These are phyloP conservation scores for Salix koriyanagi DNA, from an alignment of 345 rosid genomes.

Conservation along the genomic window DNA sequence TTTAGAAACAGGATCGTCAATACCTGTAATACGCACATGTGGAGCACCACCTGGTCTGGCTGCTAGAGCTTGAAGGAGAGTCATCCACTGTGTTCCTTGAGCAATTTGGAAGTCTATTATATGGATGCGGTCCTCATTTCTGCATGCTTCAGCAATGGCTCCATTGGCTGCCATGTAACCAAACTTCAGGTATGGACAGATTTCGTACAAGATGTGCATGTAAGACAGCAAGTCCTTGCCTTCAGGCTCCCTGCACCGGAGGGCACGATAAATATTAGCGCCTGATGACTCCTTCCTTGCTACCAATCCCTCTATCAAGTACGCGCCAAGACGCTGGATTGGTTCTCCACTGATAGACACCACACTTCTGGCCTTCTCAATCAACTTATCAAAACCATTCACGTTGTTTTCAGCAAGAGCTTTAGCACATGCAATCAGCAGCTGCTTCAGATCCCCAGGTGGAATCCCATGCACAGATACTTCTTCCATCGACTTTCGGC, in stretches of 20 bases:
- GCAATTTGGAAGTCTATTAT: constrained; percentile 65
- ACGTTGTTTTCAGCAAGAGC: constrained; percentile 43
- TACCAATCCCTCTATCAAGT: constrained; percentile 61
- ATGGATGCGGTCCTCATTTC: constrained; percentile 50
- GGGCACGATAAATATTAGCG: constrained; percentile 41
- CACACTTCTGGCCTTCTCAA: constrained; percentile 38
- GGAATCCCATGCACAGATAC: constrained; percentile 18
- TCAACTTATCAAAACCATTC: constrained; percentile 39
- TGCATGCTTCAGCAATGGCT: constrained; percentile 77
- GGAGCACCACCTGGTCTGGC: constrained; percentile 68
- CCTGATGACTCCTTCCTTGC: constrained; percentile 58
- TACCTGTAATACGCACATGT: constrained; percentile 62
- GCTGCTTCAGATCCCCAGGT: constrained; percentile 40
- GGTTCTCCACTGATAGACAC: constrained; percentile 57
- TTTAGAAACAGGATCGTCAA: constrained; percentile 50
- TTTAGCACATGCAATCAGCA: constrained; percentile 59
- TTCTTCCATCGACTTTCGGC: constrained; percentile 25
- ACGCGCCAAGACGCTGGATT: constrained; percentile 67
- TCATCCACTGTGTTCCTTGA: constrained; percentile 69
- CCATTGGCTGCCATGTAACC: constrained; percentile 82
- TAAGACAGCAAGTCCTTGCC: constrained; percentile 60
- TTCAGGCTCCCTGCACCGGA: constrained; percentile 53
- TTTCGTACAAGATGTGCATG: constrained; percentile 59
- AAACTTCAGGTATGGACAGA: constrained; percentile 72
- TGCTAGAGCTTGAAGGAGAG: constrained; percentile 69